Conservation (phyloP, 345 rosid species). For the Litchi chinensis region DNA sequence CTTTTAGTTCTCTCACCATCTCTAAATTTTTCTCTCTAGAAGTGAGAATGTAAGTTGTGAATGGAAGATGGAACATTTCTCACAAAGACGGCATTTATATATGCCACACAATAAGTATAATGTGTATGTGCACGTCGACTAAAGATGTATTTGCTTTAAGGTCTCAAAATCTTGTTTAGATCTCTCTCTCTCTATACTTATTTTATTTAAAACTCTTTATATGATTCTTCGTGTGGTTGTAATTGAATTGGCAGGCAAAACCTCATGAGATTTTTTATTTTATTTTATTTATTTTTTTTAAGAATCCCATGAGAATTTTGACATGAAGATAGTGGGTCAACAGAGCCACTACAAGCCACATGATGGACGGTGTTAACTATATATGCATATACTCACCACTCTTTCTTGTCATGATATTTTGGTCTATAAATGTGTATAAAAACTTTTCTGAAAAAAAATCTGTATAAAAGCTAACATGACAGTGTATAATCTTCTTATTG, state of each 20-base stretch:
- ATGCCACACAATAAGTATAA: neutral
- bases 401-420: slow-evolving; percentile 24
- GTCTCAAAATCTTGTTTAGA: neutral
- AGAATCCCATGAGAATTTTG: neutral
- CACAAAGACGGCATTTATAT: slow-evolving; percentile 11
- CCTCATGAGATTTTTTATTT: slow-evolving; percentile 7
- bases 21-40: neutral
- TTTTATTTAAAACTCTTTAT: slow-evolving; percentile 11
- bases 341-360: slow-evolving; percentile 12
- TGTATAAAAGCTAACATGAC: neutral
- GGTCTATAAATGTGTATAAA: neutral
- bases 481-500: neutral
- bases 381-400: slow-evolving; percentile 24
- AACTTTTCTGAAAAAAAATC: no score
- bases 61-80: neutral
- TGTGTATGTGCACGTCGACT: neutral
- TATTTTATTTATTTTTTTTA: no score
- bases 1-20: slow-evolving; percentile 40
- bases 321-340: slow-evolving; percentile 32
- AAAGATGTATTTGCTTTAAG: neutral
- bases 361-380: slow-evolving; percentile 4
- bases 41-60: neutral
- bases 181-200: neutral
- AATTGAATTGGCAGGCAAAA: slow-evolving; percentile 33
- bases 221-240: slow-evolving; percentile 26